A percentile compares a stretch with the other conserved stretches of the same genome.
These are phyloP conservation scores for Podaxis pistillaris DNA, from an alignment of 768 basidiomycete species.

Conservation along the genomic window DNA sequence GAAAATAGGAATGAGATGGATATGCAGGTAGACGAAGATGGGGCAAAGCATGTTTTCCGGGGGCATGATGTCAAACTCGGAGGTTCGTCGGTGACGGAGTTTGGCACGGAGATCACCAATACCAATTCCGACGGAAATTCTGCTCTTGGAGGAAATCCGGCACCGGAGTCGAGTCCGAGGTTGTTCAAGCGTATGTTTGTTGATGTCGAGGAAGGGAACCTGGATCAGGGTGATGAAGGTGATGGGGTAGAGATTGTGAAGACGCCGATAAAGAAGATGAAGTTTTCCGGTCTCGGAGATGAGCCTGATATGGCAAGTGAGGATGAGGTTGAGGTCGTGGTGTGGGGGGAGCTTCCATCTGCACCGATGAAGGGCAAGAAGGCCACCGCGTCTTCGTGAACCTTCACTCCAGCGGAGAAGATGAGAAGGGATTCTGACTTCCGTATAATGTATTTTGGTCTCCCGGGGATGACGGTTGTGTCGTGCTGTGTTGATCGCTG, in stretches of 20 bases:
- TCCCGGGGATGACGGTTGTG: background rate
- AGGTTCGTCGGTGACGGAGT: constrained; percentile 25
- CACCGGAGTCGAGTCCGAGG: background rate
- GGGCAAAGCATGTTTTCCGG: constrained; percentile 9
- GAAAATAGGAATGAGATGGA: constrained; percentile 13
- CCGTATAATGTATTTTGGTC: background rate
- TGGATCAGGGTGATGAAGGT: background rate
- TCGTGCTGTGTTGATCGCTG: background rate
- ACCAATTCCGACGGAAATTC: constrained; percentile 14
- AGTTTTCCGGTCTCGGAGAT: background rate
- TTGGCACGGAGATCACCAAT: constrained; percentile 46
- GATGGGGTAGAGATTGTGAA: background rate
- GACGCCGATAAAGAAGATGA: constrained; percentile 8
- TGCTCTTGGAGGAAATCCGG: background rate
- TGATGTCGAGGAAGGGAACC: constrained; percentile 8
- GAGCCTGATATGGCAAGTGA: constrained; percentile 2
- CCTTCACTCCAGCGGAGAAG: background rate
- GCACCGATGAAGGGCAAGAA: background rate
- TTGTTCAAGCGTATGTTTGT: constrained; percentile 3
- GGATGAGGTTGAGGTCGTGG: constrained; percentile 7
- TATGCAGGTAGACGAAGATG: constrained; percentile 29
- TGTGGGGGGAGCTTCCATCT: constrained; percentile 1
- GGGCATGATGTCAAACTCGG: constrained; percentile 4
- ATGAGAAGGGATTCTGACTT: background rate
- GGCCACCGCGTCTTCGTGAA: background rate